phyloP scores from a whole-genome alignment of 2,329 filamentous ascomycete species.

The Calonectria fujianensis region DNA sequence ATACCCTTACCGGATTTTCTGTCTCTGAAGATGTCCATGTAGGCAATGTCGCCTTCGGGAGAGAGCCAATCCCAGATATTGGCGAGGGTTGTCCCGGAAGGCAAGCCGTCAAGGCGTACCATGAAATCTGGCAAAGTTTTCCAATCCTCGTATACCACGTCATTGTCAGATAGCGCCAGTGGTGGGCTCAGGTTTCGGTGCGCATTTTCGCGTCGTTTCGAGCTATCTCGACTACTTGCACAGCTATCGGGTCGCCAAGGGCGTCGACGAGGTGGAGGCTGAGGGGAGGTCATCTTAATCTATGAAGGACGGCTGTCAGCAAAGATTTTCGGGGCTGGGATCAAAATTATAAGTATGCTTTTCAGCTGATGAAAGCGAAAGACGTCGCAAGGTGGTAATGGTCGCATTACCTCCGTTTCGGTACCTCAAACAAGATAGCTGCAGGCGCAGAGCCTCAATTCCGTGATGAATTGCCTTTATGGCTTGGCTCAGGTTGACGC shows the following conservation, averaged over 20 bases:
- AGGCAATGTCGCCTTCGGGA: conserved; percentile 70
- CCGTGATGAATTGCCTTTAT: neutral
- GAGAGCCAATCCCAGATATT: conserved; percentile 73
- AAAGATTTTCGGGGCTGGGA: neutral
- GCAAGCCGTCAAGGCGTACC: conserved; percentile 60
- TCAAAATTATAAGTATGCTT: neutral
- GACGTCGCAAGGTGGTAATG: neutral
- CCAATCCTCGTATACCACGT: conserved; percentile 53
- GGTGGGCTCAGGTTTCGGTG: neutral
- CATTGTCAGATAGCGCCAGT: neutral
- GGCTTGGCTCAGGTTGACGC: neutral
- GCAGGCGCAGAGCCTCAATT: neutral
- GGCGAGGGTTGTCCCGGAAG: conserved; percentile 60
- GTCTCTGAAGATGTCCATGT: conserved; percentile 71
- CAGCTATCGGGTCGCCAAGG: neutral
- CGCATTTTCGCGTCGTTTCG: neutral
- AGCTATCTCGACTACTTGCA: neutral
- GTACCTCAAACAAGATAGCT: neutral
- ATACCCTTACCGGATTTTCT: conserved; percentile 43
- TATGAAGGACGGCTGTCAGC: neutral
- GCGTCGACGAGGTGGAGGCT: neutral
- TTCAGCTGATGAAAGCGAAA: too few species aligned
- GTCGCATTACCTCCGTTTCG: neutral
- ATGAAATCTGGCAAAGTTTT: conserved; percentile 58
- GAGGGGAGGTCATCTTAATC: conserved; percentile 23